Evolutionary conservation across 306 rosid genomes (phyloP).

Genomic region (Acacia acuminata): DNA sequence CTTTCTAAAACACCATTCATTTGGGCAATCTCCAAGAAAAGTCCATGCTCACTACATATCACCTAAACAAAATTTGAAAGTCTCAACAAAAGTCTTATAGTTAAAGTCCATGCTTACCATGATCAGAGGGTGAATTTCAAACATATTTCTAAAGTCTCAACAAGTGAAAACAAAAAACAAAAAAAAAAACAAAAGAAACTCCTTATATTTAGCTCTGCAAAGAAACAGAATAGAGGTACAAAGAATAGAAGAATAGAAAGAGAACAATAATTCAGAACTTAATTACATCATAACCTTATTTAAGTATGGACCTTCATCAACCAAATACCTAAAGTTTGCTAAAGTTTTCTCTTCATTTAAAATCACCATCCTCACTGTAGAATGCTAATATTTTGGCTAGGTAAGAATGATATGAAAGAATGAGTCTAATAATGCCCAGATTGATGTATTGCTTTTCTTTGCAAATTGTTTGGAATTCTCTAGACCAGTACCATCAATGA

Average conservation of each 20-base stretch:
- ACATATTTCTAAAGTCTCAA: not conserved
- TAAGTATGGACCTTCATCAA: not conserved
- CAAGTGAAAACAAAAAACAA: no score
- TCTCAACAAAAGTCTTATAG: no score
- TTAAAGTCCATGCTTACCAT: no score
- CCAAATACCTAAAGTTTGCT: not conserved
- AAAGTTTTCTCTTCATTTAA: not conserved
- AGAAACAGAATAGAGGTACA: not conserved
- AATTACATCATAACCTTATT: not conserved
- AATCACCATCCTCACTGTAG: not conserved
- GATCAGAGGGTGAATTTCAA: not conserved
- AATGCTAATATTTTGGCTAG: not conserved
- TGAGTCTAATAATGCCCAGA: not conserved
- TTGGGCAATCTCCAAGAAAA: constrained; percentile 84
- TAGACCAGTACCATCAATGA: constrained; percentile 82
- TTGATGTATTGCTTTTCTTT: not conserved
- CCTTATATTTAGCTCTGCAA: not conserved
- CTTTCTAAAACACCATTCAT: no score
- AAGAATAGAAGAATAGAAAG: not conserved
- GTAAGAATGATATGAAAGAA: not conserved
- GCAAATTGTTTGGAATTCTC: constrained; percentile 37
- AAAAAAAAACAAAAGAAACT: not conserved
- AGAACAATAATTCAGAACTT: no score
- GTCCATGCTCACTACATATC: constrained; percentile 68
- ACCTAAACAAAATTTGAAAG: constrained; percentile 28